Evolutionary conservation across 2,329 filamentous ascomycete species (phyloP), one percentile per base, ranked within the genome.

Genomic region (Penicillium decumbens): DNA sequence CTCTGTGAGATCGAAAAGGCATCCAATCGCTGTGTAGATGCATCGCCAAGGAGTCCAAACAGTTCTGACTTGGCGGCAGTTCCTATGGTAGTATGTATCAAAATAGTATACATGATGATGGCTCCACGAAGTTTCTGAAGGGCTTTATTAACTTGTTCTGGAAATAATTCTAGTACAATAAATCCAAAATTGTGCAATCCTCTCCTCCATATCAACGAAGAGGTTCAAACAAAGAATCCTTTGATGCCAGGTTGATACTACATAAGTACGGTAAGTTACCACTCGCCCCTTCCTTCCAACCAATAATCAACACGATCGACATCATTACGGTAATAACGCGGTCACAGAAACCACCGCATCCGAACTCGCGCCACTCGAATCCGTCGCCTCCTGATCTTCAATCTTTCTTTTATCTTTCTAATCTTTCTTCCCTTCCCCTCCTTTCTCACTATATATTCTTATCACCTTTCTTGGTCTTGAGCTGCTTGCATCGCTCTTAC

Each of bases 291-390:
- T 9, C 6, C 2, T 3, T 20, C 15, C 15, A 18, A 8, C 43
- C 35, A 24, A 41, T 47, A 27, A 12, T 8, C 28, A 2, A 35
- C 13, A 1, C 15, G 3, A 18, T 18, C 15, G 2, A 1, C 15
- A 18, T 18, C 15, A 29, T 3, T 25, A 29, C 30, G 20, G 27
- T 40, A 13, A 32, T 28, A 20, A 25, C 15, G 13, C 20, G 12
- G 40, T 50, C 37, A 52, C n/a, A 37, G 32, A 25, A 18, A 27
- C 12, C 32, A 13, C 51, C 47, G 51, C 49, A 52, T 56, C 54
- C 54, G 54, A 49, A 37, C 51, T 56, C 51, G 54, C 54, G 54
- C 54, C 54, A 56, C 54, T 47, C 28, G 15, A 28, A 28, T 28
- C 40, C 41, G 30, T 44, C 39, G 39, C 41, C 45, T 48, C 45